phyloP scores from a whole-genome alignment of 2,329 filamentous ascomycete genomes.

The Botrytis fragariae region DNA sequence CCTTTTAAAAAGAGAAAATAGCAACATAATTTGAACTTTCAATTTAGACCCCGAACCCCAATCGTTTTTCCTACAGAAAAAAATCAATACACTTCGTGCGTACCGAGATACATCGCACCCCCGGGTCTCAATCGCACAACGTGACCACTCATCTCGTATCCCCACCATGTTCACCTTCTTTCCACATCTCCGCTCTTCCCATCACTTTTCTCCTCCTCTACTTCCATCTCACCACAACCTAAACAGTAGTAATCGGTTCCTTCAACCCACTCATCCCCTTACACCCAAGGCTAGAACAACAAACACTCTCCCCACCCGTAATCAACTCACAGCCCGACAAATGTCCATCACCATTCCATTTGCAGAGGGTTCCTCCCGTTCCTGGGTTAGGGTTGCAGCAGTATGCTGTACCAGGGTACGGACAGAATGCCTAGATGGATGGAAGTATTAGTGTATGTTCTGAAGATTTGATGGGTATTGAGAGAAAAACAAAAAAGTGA shows the following conservation, averaged over 20 bases:
- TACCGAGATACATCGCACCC: not conserved
- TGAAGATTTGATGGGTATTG: not conserved
- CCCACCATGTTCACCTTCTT: too few relatives aligned
- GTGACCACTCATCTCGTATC: not conserved
- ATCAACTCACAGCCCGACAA: not conserved
- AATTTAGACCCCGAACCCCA: not conserved
- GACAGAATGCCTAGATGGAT: not conserved
- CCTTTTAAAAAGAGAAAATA: not conserved
- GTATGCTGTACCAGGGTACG: conserved; percentile 1
- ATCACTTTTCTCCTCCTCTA: not conserved
- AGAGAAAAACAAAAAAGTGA: not conserved
- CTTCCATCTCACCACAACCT: not conserved
- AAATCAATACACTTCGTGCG: too few relatives aligned
- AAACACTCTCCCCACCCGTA: not conserved
- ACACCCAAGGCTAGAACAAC: not conserved
- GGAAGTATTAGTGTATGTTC: not conserved
- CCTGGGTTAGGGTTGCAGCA: not conserved
- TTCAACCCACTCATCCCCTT: conserved; percentile 11
- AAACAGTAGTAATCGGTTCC: conserved; percentile 8
- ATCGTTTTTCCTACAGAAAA: too few relatives aligned
- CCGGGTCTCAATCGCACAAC: fast-evolving
- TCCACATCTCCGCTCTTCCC: not conserved
- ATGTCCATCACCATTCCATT: conserved; percentile 14
- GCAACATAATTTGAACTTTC: not conserved
- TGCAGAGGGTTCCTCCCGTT: not conserved